Percentiles rank a stretch among this genome's conserved stretches.
phyloP scores from a whole-genome alignment of 306 rosid species.

The Pyrus betulifolia region DNA sequence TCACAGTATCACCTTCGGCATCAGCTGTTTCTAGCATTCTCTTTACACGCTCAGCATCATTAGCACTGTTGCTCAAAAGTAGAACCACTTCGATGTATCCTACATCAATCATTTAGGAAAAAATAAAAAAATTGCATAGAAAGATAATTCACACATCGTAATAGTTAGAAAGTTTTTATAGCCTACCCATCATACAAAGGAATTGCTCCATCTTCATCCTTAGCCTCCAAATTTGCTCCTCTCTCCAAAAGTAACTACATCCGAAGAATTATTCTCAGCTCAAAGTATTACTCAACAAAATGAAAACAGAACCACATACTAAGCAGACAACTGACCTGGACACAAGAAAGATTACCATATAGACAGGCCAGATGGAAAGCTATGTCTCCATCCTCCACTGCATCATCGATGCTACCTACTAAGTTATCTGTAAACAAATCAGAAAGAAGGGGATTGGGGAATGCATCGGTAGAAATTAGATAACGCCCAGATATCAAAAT shows the following conservation, averaged over 20 bases:
- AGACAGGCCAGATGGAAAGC: slow-evolving; percentile 86
- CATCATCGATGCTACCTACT: slow-evolving; percentile 72
- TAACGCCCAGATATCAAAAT: background rate
- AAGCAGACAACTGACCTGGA: slow-evolving; percentile 37
- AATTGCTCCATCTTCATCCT: slow-evolving; percentile 84
- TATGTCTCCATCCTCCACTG: slow-evolving; percentile 92
- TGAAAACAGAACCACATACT: background rate
- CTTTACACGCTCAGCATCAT: slow-evolving; percentile 34
- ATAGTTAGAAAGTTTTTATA: background rate
- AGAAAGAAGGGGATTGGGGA: background rate
- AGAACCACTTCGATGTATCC: slow-evolving; percentile 69
- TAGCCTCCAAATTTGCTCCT: slow-evolving; percentile 67
- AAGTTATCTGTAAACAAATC: slow-evolving; percentile 45
- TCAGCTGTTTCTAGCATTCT: slow-evolving; percentile 81
- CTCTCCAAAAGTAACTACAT: slow-evolving; percentile 77
- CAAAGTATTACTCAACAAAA: background rate
- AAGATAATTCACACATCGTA: background rate
- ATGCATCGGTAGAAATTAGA: slow-evolving; percentile 12
- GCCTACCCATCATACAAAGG: slow-evolving; percentile 88
- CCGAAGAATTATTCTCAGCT: slow-evolving; percentile 6
- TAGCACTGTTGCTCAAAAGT: slow-evolving; percentile 53
- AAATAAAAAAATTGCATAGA: background rate
- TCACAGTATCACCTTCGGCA: slow-evolving; percentile 89
- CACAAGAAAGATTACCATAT: slow-evolving; percentile 72
- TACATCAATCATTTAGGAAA: slow-evolving; percentile 16